phyloP scores from a whole-genome alignment of 2,329 filamentous ascomycete genomes.

The Colletotrichum sp. region DNA sequence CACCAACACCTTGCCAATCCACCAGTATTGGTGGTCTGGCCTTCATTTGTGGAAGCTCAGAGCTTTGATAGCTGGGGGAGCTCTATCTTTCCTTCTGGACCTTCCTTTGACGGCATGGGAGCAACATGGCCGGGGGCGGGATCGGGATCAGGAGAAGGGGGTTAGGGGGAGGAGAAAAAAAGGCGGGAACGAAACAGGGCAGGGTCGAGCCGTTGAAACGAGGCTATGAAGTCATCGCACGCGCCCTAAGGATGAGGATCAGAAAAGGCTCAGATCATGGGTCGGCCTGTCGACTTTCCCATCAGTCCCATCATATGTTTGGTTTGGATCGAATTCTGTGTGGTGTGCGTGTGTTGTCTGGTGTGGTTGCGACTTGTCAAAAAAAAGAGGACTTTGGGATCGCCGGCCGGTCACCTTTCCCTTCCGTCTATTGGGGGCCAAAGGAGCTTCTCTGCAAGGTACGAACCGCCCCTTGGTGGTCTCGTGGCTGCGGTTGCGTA shows the following conservation, averaged over 20 bases:
- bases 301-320: not conserved
- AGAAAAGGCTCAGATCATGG: not conserved
- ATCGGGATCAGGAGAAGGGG: not conserved
- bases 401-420: not conserved
- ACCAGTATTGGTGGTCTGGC: not conserved
- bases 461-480: constrained; percentile 10
- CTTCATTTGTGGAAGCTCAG: not conserved
- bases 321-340: not conserved
- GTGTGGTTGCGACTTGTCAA: constrained; percentile 2
- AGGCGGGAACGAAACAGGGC: constrained; percentile 1
- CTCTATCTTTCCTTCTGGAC: not conserved
- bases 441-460: constrained; percentile 16
- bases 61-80: not conserved
- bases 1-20: not conserved
- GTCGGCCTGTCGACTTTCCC: not conserved
- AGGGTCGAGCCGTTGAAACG: constrained; percentile 11
- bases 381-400: not conserved
- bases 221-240: constrained; percentile 18
- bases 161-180: not conserved
- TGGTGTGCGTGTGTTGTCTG: not conserved
- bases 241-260: not conserved
- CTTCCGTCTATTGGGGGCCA: not conserved
- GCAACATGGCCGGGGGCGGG: not conserved
- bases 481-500: constrained; percentile 15
- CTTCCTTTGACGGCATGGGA: not conserved